A percentile compares a stretch with the other conserved stretches of the same genome.
Evolutionary conservation across 495 filamentous ascomycete species (phyloP).

Genomic region (Lophiotrema nucula): DNA sequence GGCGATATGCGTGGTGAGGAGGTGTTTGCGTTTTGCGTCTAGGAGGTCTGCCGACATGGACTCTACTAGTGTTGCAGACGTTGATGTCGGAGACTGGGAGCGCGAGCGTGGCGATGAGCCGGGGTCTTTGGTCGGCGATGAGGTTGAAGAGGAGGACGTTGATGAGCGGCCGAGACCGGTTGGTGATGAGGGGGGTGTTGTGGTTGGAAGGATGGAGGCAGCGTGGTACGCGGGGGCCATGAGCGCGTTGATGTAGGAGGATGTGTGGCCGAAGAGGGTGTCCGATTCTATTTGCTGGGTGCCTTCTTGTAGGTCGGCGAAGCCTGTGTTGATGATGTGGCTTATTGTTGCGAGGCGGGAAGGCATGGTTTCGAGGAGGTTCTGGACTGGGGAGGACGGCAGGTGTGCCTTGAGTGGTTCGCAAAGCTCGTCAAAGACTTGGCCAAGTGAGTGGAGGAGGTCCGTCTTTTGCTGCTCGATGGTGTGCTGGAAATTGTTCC

Average conservation of each 20-base stretch:
- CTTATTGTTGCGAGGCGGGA: not conserved
- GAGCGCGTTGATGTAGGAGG: slow-evolving; percentile 17
- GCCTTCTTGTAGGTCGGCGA: slow-evolving; percentile 17
- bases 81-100: not conserved
- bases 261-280: slow-evolving; percentile 16
- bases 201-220: not conserved
- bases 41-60: not conserved
- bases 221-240: slow-evolving; percentile 23
- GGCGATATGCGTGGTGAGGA: slow-evolving; percentile 16
- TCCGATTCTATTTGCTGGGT: slow-evolving; percentile 19
- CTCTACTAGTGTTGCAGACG: not conserved
- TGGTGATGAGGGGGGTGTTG: not conserved
- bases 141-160: not conserved
- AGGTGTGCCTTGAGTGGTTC: not conserved
- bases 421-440: slow-evolving; percentile 10
- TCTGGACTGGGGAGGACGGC: slow-evolving; percentile 5
- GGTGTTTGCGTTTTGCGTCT: slow-evolving; percentile 14
- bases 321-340: slow-evolving; percentile 11
- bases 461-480: slow-evolving; percentile 7
- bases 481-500: slow-evolving; percentile 13
- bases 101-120: not conserved
- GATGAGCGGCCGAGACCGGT: not conserved
- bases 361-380: slow-evolving; percentile 5
- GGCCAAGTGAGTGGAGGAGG: slow-evolving; percentile 2
- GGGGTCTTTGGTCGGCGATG: not conserved